These are phyloP conservation scores for Samsoniella hepiali DNA, from an alignment of 2,329 filamentous ascomycete species.

Conservation along the genomic window DNA sequence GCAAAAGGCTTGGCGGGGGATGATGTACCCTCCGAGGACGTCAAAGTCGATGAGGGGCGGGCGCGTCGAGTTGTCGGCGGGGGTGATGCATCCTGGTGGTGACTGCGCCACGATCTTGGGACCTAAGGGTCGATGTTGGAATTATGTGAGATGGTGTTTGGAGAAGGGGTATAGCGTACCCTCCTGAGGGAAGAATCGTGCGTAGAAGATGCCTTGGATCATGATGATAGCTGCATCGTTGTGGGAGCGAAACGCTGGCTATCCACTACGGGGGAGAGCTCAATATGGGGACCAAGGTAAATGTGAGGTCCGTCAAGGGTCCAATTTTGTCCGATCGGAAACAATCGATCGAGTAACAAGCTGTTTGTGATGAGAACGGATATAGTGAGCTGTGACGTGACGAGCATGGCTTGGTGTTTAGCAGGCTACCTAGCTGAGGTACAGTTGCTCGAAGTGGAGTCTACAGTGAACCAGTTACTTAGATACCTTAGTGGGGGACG, in stretches of 20 bases:
- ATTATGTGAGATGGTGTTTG: background rate
- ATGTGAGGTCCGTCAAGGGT: background rate
- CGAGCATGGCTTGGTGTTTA: background rate
- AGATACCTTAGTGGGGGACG: background rate
- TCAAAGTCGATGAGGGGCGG: slow-evolving; percentile 77
- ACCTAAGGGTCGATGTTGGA: slow-evolving; percentile 36
- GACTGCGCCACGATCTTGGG: slow-evolving; percentile 62
- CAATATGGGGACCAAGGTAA: background rate
- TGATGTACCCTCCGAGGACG: slow-evolving; percentile 85
- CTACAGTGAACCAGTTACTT: too few species aligned
- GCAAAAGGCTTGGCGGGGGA: slow-evolving; percentile 92
- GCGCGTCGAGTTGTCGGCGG: slow-evolving; percentile 34
- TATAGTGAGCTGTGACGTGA: background rate
- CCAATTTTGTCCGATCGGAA: background rate
- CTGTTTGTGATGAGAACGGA: background rate
- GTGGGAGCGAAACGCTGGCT: background rate
- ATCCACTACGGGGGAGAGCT: background rate
- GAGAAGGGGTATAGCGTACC: slow-evolving; percentile 37
- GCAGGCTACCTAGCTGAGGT: background rate
- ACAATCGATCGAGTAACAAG: background rate
- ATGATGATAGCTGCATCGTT: slow-evolving; percentile 36
- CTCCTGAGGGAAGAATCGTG: slow-evolving; percentile 64
- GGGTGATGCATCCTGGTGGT: slow-evolving; percentile 59
- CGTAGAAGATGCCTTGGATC: slow-evolving; percentile 71
- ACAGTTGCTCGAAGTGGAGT: slow-evolving; percentile 1